Evolutionary conservation across 805 yeast genomes (phyloP), one percentile per base, ranked within the genome.

Genomic region (Lipomyces oligophaga): DNA sequence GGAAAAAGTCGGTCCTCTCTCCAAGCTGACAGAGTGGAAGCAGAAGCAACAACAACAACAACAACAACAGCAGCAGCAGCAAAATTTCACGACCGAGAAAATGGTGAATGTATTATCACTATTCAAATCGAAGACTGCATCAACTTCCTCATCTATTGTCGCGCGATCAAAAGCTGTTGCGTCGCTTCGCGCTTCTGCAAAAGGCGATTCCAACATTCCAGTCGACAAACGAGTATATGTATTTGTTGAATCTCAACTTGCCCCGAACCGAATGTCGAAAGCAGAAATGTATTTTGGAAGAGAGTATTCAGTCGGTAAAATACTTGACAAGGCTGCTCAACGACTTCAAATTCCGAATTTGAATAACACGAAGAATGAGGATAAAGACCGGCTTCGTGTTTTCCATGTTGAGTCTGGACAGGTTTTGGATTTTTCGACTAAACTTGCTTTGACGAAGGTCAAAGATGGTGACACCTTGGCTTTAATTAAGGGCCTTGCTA

Each of bases 251-350:
- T 6, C 30, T 5, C 13, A 31, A 13, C 20, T 24, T 39, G 27
- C 43, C 16, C 19, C 40, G 5, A 15, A 21, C 16, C 22, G 22
- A 16, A 33, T 27, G 10, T 25, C 35, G 5, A 33, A 34, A 19
- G 49, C 37, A 16, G 67, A 74, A 0, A 58, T 78, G 16, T 80
- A 59, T 60, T 72, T 79, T 11, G 76, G 77, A 15, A 75, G 71
- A 46, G 64, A 70, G 24, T 79, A 83, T 83, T 76, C 80, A 0
- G 72, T 78, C 26, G 85, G 85, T 1, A 63, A 79, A 44, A 72
- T 78, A 15, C 60, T 80, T 27, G 85, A 80, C 60, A 68, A 71
- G 20, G 69, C 75, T 5, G 73, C 82, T 6, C 74, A 71, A 24
- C 58, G 65, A 31, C 61, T 78, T 46, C 70, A 67, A 44, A 71